Percentiles rank a stretch among this genome's conserved stretches.
Conservation (phyloP, 345 rosid genomes). For the Eucalyptus sp. region DNA sequence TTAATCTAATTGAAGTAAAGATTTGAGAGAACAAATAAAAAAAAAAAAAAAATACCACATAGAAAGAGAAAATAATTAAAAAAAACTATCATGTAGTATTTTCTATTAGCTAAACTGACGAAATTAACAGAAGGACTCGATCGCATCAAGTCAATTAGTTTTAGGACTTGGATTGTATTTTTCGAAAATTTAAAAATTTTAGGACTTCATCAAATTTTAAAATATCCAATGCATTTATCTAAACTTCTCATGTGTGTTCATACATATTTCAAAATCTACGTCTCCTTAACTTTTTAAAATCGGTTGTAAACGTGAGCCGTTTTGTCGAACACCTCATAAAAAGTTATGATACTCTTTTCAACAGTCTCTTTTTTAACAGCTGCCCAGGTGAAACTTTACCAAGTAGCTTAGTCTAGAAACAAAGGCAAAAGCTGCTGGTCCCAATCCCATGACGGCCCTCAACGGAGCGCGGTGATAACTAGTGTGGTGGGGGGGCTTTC, state of each 20-base stretch:
- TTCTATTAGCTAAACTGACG: accelerated
- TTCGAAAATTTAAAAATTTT: neutral
- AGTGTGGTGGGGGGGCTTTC: too few relatives aligned
- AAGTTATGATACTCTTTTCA: neutral
- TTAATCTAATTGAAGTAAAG: neutral
- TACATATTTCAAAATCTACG: neutral
- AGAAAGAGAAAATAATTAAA: neutral
- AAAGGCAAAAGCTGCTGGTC: neutral
- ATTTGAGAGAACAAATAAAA: neutral
- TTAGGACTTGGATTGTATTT: neutral
- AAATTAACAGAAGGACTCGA: accelerated
- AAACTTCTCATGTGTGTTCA: neutral
- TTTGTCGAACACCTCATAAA: neutral
- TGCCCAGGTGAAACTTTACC: neutral
- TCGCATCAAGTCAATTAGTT: accelerated
- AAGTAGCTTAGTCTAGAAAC: neutral
- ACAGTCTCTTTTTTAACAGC: neutral
- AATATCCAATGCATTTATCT: neutral
- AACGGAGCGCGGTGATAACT: neutral
- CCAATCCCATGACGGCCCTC: neutral
- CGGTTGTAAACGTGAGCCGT: neutral
- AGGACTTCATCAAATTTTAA: neutral
- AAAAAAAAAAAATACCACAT: neutral
- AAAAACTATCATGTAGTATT: neutral
- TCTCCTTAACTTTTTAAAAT: neutral